Evolutionary conservation across 2,329 filamentous ascomycete species (phyloP).

Genomic region (Pezicula carpinea): DNA sequence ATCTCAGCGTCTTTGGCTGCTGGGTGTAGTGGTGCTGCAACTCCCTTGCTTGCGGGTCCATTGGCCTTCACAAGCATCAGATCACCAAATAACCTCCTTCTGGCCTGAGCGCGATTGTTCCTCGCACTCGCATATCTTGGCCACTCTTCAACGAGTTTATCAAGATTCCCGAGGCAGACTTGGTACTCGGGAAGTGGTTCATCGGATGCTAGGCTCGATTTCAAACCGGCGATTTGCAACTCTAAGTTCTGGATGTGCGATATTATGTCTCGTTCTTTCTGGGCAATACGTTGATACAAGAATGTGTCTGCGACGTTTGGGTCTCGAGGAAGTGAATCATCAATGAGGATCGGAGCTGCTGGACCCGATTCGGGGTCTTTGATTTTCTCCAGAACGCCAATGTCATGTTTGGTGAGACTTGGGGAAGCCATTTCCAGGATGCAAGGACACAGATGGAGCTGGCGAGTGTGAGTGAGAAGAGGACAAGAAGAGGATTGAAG

Average conservation of each 20-base stretch:
- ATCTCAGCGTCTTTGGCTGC: conserved; percentile 37
- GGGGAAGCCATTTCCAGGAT: conserved; percentile 40
- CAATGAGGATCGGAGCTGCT: conserved; percentile 47
- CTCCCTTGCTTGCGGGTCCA: neutral
- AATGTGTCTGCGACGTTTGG: conserved; percentile 48
- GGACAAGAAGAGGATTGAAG: neutral
- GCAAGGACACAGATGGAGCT: neutral
- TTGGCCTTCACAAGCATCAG: conserved; percentile 40
- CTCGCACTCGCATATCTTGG: conserved; percentile 68
- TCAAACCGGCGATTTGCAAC: conserved; percentile 40
- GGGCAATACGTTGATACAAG: conserved; percentile 46
- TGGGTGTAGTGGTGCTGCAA: conserved; percentile 20
- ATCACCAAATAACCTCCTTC: conserved; percentile 59
- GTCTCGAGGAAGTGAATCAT: conserved; percentile 46
- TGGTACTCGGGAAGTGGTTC: conserved; percentile 40
- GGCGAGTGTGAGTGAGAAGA: neutral
- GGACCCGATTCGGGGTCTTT: conserved; percentile 62
- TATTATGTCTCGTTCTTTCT: conserved; percentile 50
- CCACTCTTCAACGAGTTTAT: conserved; percentile 49
- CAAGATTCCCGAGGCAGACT: conserved; percentile 43
- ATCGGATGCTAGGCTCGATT: conserved; percentile 10
- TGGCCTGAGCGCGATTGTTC: conserved; percentile 70
- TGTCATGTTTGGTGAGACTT: conserved; percentile 51
- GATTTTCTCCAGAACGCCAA: conserved; percentile 61
- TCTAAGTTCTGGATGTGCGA: conserved; percentile 50